A percentile compares a stretch with the other conserved stretches of the same genome.
Evolutionary conservation across 73 alveolate species (phyloP).

Genomic region (Blepharisma stoltei): DNA sequence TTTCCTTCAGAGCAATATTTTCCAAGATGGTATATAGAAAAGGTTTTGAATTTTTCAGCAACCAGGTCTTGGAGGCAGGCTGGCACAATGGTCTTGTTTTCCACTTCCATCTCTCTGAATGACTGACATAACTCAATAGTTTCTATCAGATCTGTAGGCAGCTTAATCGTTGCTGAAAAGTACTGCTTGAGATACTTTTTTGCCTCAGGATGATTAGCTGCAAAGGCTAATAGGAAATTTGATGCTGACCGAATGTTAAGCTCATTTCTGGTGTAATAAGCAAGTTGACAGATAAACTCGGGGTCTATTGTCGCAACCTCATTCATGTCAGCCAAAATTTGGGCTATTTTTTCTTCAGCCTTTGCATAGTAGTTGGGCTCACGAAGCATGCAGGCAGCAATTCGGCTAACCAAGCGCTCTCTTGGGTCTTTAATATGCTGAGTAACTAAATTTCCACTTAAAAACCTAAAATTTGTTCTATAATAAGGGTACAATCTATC

Average conservation of each 20-base stretch:
- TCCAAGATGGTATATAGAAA: constrained; percentile 39
- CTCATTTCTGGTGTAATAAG: constrained; percentile 45
- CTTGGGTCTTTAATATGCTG: background rate
- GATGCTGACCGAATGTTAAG: constrained; percentile 43
- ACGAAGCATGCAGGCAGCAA: background rate
- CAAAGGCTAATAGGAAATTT: constrained; percentile 49
- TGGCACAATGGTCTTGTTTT: constrained; percentile 20
- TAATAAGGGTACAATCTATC: too few relatives aligned
- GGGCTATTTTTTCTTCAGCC: background rate
- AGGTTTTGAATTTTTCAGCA: constrained; percentile 31
- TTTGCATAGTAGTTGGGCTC: background rate
- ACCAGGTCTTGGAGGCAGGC: constrained; percentile 39
- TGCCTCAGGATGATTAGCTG: constrained; percentile 32
- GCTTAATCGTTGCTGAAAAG: constrained; percentile 33
- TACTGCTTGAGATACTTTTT: constrained; percentile 40
- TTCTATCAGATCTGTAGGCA: constrained; percentile 46
- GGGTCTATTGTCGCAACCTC: constrained; percentile 45
- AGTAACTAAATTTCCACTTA: too few relatives aligned
- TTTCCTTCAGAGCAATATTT: constrained; percentile 46
- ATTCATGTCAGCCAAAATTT: background rate
- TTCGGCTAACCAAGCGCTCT: background rate
- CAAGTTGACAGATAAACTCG: constrained; percentile 41
- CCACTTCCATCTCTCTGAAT: background rate
- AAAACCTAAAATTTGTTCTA: too few relatives aligned
- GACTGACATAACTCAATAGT: constrained; percentile 32